Conservation (phyloP, 2,329 filamentous ascomycete genomes). For the Trichothecium sympodiale region DNA sequence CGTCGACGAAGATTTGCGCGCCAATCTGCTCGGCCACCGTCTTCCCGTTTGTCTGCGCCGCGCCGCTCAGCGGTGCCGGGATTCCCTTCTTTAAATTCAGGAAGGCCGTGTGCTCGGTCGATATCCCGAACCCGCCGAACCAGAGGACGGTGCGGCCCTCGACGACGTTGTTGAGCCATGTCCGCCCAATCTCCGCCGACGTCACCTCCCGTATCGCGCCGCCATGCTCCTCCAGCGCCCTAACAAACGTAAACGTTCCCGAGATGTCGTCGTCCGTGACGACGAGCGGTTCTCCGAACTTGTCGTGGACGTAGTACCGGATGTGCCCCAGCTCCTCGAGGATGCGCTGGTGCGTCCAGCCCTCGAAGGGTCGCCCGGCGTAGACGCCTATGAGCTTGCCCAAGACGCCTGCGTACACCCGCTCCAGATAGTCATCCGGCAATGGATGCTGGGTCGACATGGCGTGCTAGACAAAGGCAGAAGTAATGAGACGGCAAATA, state of each 20-base stretch:
- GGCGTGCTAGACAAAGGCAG: no score
- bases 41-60: slow-evolving; percentile 11
- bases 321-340: slow-evolving; percentile 17
- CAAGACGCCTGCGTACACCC: slow-evolving; percentile 25
- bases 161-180: slow-evolving; percentile 8
- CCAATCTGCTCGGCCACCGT: slow-evolving; percentile 25
- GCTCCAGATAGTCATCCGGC: slow-evolving; percentile 17
- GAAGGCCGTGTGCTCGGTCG: slow-evolving; percentile 26
- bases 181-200: slow-evolving; percentile 6
- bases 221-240: slow-evolving; percentile 21
- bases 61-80: slow-evolving; percentile 18
- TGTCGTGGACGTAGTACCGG: slow-evolving; percentile 20
- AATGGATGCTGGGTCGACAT: no score
- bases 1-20: slow-evolving; percentile 27
- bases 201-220: slow-evolving; percentile 1
- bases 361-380: slow-evolving; percentile 23
- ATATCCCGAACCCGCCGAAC: slow-evolving; percentile 26
- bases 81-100: slow-evolving; percentile 25
- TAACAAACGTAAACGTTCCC: slow-evolving; percentile 22
- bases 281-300: slow-evolving; percentile 14
- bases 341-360: slow-evolving; percentile 23
- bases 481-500: no score
- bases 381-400: slow-evolving; percentile 27
- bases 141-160: slow-evolving; percentile 19
- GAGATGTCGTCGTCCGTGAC: slow-evolving; percentile 22